Evolutionary conservation across 345 rosid species (phyloP).

Genomic region (Viola odorata): DNA sequence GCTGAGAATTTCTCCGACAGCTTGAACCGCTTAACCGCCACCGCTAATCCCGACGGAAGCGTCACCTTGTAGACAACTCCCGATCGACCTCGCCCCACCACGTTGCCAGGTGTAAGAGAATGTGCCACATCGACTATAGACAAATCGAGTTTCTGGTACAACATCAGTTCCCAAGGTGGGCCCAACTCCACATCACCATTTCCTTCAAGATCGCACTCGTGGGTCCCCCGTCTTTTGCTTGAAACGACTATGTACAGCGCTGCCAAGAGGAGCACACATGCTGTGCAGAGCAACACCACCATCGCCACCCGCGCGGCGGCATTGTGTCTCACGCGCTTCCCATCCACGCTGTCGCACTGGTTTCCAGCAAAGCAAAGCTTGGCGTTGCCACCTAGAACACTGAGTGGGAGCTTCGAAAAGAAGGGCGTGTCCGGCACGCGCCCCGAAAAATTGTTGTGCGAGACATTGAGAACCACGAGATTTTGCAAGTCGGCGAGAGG

Average conservation of each 20-base stretch:
- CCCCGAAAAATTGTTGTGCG: slow-evolving; percentile 76
- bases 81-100: slow-evolving; percentile 70
- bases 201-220: slow-evolving; percentile 19
- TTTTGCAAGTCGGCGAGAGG: slow-evolving; percentile 58
- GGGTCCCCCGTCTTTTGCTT: slow-evolving; percentile 35
- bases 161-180: slow-evolving; percentile 78
- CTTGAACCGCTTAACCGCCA: slow-evolving; percentile 72
- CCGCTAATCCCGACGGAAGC: slow-evolving; percentile 43
- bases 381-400: slow-evolving; percentile 59
- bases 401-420: slow-evolving; percentile 71
- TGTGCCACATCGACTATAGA: slow-evolving; percentile 57
- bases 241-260: slow-evolving; percentile 63
- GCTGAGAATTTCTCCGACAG: slow-evolving; percentile 39
- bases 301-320: slow-evolving; percentile 54
- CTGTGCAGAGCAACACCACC: slow-evolving; percentile 54
- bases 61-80: slow-evolving; percentile 69
- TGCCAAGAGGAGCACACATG: slow-evolving; percentile 51
- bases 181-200: slow-evolving; percentile 49
- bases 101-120: slow-evolving; percentile 48
- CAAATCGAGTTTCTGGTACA: slow-evolving; percentile 75
- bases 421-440: slow-evolving; percentile 71
- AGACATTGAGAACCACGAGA: slow-evolving; percentile 79
- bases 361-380: slow-evolving; percentile 51
- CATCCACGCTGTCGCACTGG: slow-evolving; percentile 26
- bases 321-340: slow-evolving; percentile 8